Evolutionary conservation across 768 basidiomycete genomes (phyloP).

Genomic region (Boletus speciosus): DNA sequence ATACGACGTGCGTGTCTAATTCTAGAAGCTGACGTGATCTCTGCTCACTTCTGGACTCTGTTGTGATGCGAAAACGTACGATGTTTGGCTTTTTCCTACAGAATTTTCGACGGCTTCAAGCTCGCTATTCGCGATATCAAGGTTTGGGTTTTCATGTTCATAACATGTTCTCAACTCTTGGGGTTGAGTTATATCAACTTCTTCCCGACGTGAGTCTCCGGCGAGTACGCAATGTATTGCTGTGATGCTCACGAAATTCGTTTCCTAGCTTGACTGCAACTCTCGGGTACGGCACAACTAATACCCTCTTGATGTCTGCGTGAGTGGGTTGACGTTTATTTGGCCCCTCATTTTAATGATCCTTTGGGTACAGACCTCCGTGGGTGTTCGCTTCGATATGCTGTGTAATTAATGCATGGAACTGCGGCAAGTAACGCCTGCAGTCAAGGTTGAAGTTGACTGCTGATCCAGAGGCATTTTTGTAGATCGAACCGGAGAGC

Average conservation of each 20-base stretch:
- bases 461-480: constrained; percentile 10
- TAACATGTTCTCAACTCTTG: constrained; percentile 47
- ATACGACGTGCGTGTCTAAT: constrained; percentile 13
- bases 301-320: constrained; percentile 60
- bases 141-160: constrained; percentile 51
- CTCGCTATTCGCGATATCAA: constrained; percentile 56
- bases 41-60: not conserved
- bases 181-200: constrained; percentile 62
- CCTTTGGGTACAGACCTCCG: constrained; percentile 44
- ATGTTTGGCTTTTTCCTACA: constrained; percentile 16
- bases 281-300: constrained; percentile 57
- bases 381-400: constrained; percentile 56
- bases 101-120: constrained; percentile 49
- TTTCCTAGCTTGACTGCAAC: constrained; percentile 49
- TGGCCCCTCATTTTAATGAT: not conserved
- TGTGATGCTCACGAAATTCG: not conserved
- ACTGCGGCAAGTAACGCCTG: constrained; percentile 38
- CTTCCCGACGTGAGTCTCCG: constrained; percentile 44
- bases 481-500: constrained; percentile 56
- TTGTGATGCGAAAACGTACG: not conserved
- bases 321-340: constrained; percentile 28
- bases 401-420: constrained; percentile 51
- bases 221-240: not conserved
- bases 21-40: not conserved
- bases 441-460: not conserved